A percentile compares a stretch with the other conserved stretches of the same genome.
Conservation (phyloP, 129 eudicot genomes). For the Rutidosis leptorrhynchoides region DNA sequence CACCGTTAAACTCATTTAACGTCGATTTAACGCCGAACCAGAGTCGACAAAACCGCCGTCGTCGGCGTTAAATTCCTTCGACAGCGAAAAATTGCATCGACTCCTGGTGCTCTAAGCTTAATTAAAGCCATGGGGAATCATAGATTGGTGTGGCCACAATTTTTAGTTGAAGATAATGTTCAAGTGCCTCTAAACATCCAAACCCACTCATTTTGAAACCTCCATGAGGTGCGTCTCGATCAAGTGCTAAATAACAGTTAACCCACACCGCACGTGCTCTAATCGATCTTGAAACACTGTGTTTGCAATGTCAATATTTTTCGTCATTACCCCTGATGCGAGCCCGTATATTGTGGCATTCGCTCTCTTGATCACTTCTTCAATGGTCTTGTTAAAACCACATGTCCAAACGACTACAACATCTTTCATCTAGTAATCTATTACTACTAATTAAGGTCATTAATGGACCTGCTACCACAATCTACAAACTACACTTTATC, state of each 20-base stretch:
- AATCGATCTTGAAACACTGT: conserved; percentile 63
- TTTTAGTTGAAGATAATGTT: conserved; percentile 51
- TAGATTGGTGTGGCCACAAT: conserved; percentile 54
- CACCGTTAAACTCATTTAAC: too few relatives aligned
- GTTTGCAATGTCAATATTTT: conserved; percentile 60
- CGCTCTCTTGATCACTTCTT: conserved; percentile 70
- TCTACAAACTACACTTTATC: neutral
- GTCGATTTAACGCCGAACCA: too few relatives aligned
- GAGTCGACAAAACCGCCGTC: too few relatives aligned
- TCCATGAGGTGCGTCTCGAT: conserved; percentile 50
- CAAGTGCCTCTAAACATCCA: conserved; percentile 54
- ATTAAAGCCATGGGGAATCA: conserved; percentile 70
- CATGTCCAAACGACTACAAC: neutral
- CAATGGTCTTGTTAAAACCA: conserved; percentile 34
- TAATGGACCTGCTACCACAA: neutral
- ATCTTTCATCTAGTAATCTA: too few relatives aligned
- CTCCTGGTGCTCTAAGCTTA: too few relatives aligned
- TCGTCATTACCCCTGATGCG: conserved; percentile 58
- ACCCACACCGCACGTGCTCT: conserved; percentile 47
- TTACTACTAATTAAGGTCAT: too few relatives aligned
- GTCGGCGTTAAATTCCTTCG: too few relatives aligned
- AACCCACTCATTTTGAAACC: conserved; percentile 66
- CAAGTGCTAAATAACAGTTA: conserved; percentile 39
- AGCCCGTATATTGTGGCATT: conserved; percentile 60
- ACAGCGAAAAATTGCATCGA: too few relatives aligned